Percentiles rank a stretch among this genome's conserved stretches.
These are phyloP conservation scores for Lyophyllum decastes DNA, from an alignment of 768 basidiomycete species.

Conservation along the genomic window DNA sequence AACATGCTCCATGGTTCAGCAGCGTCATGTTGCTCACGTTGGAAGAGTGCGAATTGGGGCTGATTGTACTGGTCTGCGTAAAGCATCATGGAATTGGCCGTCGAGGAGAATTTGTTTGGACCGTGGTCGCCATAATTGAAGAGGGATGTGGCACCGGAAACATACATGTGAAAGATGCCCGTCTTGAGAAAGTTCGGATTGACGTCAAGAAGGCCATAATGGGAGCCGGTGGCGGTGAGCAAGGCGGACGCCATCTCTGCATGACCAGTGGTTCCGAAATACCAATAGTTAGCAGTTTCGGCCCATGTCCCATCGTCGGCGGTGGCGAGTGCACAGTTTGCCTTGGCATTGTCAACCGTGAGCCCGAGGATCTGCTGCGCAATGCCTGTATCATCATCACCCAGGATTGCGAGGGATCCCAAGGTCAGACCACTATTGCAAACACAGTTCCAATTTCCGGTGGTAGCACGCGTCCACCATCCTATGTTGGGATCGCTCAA, in stretches of 20 bases:
- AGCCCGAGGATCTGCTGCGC: constrained; percentile 66
- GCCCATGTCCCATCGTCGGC: constrained; percentile 85
- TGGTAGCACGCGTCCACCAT: constrained; percentile 78
- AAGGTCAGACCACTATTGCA: constrained; percentile 90
- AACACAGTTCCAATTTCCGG: constrained; percentile 98
- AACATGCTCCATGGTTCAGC: constrained; percentile 85
- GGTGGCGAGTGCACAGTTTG: constrained; percentile 70
- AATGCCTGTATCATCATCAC: constrained; percentile 75
- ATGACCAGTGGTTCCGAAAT: constrained; percentile 89
- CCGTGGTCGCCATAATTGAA: constrained; percentile 87
- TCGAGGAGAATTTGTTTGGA: constrained; percentile 94
- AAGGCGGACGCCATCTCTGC: constrained; percentile 89
- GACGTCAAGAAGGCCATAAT: constrained; percentile 67
- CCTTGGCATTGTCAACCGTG: constrained; percentile 73
- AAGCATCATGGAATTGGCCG: constrained; percentile 85
- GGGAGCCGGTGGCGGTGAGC: constrained; percentile 81
- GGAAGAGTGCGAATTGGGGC: constrained; percentile 82
- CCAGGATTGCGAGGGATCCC: constrained; percentile 87
- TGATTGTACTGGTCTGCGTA: constrained; percentile 70
- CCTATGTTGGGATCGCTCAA: constrained; percentile 50
- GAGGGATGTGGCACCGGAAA: constrained; percentile 78
- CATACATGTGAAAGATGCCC: constrained; percentile 89
- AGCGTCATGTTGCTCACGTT: constrained; percentile 85
- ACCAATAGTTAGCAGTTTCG: constrained; percentile 95
- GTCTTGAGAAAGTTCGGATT: constrained; percentile 77